Evolutionary conservation across 1,139 yeast genomes (phyloP), one percentile per base, ranked within the genome.

Genomic region (Hyphopichia wangnamkhiaoensis): DNA sequence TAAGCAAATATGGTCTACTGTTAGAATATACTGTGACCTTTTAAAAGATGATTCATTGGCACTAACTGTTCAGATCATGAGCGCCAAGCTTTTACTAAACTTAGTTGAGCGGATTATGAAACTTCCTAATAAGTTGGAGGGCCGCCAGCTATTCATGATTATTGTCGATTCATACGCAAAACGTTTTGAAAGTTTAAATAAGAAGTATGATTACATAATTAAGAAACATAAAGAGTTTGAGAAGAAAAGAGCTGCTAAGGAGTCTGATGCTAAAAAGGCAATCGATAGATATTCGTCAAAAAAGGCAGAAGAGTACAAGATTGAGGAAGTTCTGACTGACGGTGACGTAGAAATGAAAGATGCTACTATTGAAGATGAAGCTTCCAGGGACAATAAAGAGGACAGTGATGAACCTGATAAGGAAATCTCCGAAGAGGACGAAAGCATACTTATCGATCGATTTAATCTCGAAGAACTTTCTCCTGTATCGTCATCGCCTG

Each of bases 61-160:
- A 1, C 75, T 90, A 42, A 88, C 96, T 6, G 96, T 91, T 31
- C 98, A 94, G 60, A 88, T 93, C 16, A 90, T 93, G 98, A 88
- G 97, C 65, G 97, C 98, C 4, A 93, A 91, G 61, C 70, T 94
- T 27, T 65, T 94, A 27, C 66, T 93, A 47, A 94, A 93, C 58
- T 71, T 94, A 51, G 94, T 93, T 20, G 98, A 94, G 52, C 72
- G 95, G 38, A 86, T 94, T 33, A 76, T 87, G 80, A 86, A 86
- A 53, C 65, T 91, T 50, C 93, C 91, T 8, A 84, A 84, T 52
- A 85, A 87, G 48, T 75, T 80, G 17, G 96, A 93, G 49, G 95
- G 96, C 4, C 76, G 96, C 52, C 94, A 87, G 58, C 68, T 91
- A 38, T 78, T 85, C 54, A 79, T 88, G 79, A 71, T 84, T 24